Evolutionary conservation across 805 yeast species (phyloP), one percentile per base, ranked within the genome.

Genomic region (Wickerhamiella slavikovae): DNA sequence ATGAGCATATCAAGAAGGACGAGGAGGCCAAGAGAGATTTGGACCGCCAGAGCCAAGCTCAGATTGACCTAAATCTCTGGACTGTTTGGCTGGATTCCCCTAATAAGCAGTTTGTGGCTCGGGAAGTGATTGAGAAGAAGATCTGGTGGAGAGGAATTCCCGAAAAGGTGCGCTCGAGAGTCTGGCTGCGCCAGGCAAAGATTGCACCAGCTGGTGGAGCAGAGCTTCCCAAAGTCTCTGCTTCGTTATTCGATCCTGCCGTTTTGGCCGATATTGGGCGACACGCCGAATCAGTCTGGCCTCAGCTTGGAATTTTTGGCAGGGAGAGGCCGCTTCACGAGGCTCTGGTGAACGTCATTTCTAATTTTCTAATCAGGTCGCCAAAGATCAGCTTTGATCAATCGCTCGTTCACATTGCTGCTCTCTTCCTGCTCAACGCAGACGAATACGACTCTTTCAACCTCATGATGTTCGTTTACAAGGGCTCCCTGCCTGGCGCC

Each of bases 141-240:
- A 45, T 68, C 19, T 66, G 71, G 66, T 68, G 75, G 75, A 49
- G 71, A 21, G 71, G 71, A 4, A 42, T 69, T 3, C 70, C 75
- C 1, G 21, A 40, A n/a, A 42, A 42, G 14, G 40, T 57, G 4
- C 51, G 82, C 25, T 45, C 53, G 4, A 44, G 46, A 8, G 52
- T 71, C 2, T 74, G 82, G 82, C 8, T 5, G 12, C 7, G n/a
- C 5, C 24, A 13, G 6, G 24, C 24, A 9, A 13, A 13, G 6
- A 12, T 22, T 7, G n/a, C 13, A 9, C 24, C 24, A 5, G 8
- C n/a, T 13, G 24, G 13, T 11, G 24, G 24, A 9, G n/a, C n/a
- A n/a, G n/a, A n/a, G n/a, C n/a, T n/a, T 19, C 8, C 22, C 10
- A 11, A 19, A 19, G 10, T 19, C 22, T 11, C 10, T 8, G 33